Percentiles rank a stretch among this genome's conserved stretches.
Conservation (phyloP, 208 protist genomes). For the Balamuthia mandrillaris region DNA sequence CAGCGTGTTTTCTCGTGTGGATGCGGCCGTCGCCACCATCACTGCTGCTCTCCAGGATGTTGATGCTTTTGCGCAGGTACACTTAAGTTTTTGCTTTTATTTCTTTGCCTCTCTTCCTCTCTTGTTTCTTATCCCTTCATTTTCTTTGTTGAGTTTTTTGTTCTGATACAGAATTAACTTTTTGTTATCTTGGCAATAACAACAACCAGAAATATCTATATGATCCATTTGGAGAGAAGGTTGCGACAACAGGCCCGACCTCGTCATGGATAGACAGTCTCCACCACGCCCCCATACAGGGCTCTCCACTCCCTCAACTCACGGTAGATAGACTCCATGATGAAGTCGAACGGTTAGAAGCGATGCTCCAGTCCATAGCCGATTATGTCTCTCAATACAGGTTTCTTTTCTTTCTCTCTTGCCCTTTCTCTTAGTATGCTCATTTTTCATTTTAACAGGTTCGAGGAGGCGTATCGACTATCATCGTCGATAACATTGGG, state of each 20-base stretch:
- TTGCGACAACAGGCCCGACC: neutral
- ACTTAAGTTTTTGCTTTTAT: neutral
- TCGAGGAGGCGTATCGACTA: neutral
- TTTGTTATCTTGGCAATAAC: neutral
- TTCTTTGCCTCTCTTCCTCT: neutral
- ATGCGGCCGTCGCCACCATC: neutral
- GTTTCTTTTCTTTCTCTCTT: neutral
- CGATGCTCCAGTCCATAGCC: neutral
- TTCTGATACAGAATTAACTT: neutral
- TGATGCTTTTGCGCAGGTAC: neutral
- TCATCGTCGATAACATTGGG: neutral
- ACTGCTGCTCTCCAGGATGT: neutral
- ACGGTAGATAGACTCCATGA: neutral
- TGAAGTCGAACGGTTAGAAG: neutral
- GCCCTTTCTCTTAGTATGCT: neutral
- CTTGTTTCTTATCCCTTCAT: neutral
- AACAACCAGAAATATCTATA: neutral
- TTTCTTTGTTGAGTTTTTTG: neutral
- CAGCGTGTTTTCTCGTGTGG: neutral
- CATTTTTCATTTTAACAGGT: neutral
- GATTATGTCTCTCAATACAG: neutral
- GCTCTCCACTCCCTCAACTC: no score
- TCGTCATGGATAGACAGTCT: no score
- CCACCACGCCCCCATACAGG: no score
- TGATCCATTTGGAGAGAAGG: conserved; percentile 15